Evolutionary conservation across 1,139 yeast genomes (phyloP).

Genomic region (Hanseniaspora uvarum): DNA sequence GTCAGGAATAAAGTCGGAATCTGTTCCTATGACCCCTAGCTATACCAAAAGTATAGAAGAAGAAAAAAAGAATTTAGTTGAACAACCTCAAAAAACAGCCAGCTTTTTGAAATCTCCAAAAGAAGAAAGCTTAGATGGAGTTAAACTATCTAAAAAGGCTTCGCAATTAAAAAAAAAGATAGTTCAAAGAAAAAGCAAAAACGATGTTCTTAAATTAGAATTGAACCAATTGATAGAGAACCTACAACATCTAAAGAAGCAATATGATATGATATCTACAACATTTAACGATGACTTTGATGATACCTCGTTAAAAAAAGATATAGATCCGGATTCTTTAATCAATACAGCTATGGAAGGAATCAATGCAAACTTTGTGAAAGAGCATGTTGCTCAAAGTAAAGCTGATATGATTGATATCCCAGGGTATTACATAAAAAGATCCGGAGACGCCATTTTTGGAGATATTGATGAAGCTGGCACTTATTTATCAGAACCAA

Average conservation of each 20-base stretch:
- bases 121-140: constrained; percentile 4
- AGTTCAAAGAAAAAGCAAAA: constrained; percentile 23
- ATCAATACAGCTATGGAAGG: background rate
- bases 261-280: constrained; percentile 18
- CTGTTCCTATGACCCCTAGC: constrained; percentile 17
- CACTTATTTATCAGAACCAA: background rate
- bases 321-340: constrained; percentile 1
- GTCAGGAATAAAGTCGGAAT: constrained; percentile 11
- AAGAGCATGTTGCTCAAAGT: background rate
- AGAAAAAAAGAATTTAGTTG: background rate
- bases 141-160: constrained; percentile 29
- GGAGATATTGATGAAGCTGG: background rate
- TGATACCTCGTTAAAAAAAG: background rate
- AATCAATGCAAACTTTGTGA: background rate
- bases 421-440: constrained; percentile 11
- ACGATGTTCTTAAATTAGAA: constrained; percentile 24
- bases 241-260: constrained; percentile 24
- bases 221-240: constrained; percentile 24
- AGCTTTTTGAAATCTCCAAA: constrained; percentile 7
- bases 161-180: constrained; percentile 23
- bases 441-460: background rate
- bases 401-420: background rate
- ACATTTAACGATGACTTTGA: constrained; percentile 6
- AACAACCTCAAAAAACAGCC: background rate
- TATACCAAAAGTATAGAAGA: constrained; percentile 8